Evolutionary conservation across 768 basidiomycete genomes (phyloP).

Genomic region (Hysterangium stoloniferum): DNA sequence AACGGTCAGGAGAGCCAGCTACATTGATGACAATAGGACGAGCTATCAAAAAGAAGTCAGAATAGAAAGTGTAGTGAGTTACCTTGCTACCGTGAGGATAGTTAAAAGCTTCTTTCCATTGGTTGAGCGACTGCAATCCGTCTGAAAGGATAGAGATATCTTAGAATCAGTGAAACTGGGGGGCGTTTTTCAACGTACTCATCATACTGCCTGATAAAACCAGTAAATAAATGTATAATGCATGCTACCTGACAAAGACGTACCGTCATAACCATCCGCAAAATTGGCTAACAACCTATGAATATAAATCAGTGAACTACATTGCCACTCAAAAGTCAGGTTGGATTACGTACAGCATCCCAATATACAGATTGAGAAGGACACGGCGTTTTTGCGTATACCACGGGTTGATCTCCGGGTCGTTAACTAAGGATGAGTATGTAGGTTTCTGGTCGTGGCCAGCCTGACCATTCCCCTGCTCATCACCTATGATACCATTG

Average conservation of each 20-base stretch:
- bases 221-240: not conserved
- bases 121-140: constrained; percentile 29
- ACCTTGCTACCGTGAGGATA: constrained; percentile 25
- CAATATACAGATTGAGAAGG: constrained; percentile 5
- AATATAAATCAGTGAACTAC: not conserved
- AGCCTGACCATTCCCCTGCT: not conserved
- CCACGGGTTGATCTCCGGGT: constrained; percentile 2
- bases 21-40: not conserved
- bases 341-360: constrained; percentile 1
- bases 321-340: not conserved
- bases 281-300: constrained; percentile 9
- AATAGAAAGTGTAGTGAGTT: not conserved
- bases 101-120: constrained; percentile 29
- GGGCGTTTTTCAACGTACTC: constrained; percentile 22
- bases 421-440: constrained; percentile 4
- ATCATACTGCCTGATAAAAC: constrained; percentile 28
- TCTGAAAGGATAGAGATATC: constrained; percentile 18
- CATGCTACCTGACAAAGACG: not conserved
- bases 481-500: not conserved
- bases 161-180: not conserved
- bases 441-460: too few relatives aligned
- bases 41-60: not conserved
- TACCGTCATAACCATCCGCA: constrained; percentile 29
- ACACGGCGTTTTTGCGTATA: constrained; percentile 6
- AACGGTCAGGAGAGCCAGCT: constrained; percentile 11